These are phyloP conservation scores for Cyberlindnera euphorbiiphila DNA, from an alignment of 805 yeast genomes.

Conservation along the genomic window DNA sequence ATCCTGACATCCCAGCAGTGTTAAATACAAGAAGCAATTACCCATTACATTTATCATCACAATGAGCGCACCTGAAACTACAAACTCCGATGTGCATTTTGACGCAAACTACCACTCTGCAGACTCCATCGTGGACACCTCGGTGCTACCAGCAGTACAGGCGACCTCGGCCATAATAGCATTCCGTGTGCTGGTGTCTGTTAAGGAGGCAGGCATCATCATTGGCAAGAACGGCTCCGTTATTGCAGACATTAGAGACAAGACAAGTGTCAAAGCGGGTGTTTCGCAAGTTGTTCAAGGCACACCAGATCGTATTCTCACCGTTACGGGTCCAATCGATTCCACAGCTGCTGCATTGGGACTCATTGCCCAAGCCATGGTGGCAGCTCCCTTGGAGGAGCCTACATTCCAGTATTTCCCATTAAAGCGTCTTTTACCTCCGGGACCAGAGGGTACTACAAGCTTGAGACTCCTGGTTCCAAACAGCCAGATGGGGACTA, in stretches of 20 bases:
- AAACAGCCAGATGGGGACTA: conserved; percentile 82
- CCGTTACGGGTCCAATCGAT: conserved; percentile 70
- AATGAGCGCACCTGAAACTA: conserved; percentile 2
- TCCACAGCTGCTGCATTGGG: conserved; percentile 67
- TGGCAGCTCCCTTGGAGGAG: conserved; percentile 38
- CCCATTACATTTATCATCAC: too few relatives aligned
- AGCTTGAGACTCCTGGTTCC: conserved; percentile 71
- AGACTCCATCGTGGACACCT: conserved; percentile 13
- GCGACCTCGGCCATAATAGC: conserved; percentile 27
- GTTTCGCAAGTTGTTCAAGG: conserved; percentile 78
- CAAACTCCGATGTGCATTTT: conserved; percentile 3
- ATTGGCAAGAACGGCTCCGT: conserved; percentile 83
- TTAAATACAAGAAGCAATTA: too few relatives aligned
- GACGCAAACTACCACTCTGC: conserved; percentile 6
- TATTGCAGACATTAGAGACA: conserved; percentile 70
- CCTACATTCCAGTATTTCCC: conserved; percentile 51
- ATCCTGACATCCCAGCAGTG: too few relatives aligned
- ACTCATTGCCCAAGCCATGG: conserved; percentile 62
- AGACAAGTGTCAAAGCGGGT: conserved; percentile 79
- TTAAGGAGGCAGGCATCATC: conserved; percentile 86
- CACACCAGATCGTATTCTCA: conserved; percentile 76
- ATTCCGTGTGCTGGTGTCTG: conserved; percentile 58
- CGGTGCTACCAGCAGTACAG: conserved; percentile 24
- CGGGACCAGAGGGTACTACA: conserved; percentile 47
- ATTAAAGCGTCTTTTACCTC: conserved; percentile 52